Base-by-base conservation (phyloP, 345 rosid genomes). In the Gynandropsis gynandra region DNA sequence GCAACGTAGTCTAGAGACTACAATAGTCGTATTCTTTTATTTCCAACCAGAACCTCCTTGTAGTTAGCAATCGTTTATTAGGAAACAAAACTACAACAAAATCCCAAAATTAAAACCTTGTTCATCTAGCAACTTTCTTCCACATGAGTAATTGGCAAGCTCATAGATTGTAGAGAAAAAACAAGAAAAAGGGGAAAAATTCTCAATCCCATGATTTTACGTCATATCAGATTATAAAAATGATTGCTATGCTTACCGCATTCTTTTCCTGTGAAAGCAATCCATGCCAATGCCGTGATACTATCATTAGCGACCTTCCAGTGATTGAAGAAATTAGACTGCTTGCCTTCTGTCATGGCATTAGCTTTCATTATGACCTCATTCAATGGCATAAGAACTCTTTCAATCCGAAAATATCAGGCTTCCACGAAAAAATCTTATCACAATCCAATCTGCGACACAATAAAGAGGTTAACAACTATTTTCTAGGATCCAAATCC, bases 61-160 rank as follows among this genome's bases (percentile, higher is more conserved):
- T n/a, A 18, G 17, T 6, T 16, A 17, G 11, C 16, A 52, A n/a
- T 20, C 12, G 18, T 27, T 47, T 27, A 11, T 15, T 29, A 17
- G 7, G 41, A 49, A n/a, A 40, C 19, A n/a, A 29, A 16, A 39
- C 10, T 49, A 49, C 1, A 49, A 7, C 12, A 12, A 40, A 49
- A 21, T 7, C 3, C 16, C 33, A 49, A 5, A 18, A 34, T 6
- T 35, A 44, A 58, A 67, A 92, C 98, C 98, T 92, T 92, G 61
- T 92, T 92, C 82, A 73, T 80, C 67, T 92, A 94, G 97, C 97
- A 92, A 68, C 97, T 83, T 68, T 92, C 98, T 74, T 92, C 98
- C 62, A 87, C 94, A 52, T 87, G 95, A 37, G 94, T 90, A 16
- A 78, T 81, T 27, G 98, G 98, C 98, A 87, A 87, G 73, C 80